Percentiles rank a stretch among this genome's conserved stretches.
Conservation (phyloP, 2,329 filamentous ascomycete species). For the Microdochium bolleyi region DNA sequence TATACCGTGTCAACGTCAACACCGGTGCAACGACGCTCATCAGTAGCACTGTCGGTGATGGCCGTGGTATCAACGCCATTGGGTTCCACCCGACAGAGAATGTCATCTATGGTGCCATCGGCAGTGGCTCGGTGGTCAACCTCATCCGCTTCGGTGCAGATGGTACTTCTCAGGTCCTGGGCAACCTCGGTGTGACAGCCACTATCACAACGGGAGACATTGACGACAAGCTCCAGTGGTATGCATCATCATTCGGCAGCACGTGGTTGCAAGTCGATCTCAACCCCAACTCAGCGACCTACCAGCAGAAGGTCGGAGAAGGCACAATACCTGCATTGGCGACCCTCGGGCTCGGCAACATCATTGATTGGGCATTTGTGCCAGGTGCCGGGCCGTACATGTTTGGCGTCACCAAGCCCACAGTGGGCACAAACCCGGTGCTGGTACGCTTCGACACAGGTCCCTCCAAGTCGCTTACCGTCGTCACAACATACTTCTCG, state of each 20-base stretch:
- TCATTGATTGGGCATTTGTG: not conserved
- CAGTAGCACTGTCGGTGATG: not conserved
- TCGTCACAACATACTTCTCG: not conserved
- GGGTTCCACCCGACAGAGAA: not conserved
- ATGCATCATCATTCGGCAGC: not conserved
- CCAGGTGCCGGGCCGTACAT: not conserved
- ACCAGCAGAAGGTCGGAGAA: not conserved
- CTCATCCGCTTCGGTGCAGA: not conserved
- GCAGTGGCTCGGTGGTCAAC: not conserved
- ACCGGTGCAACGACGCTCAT: not conserved
- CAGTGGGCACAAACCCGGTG: not conserved
- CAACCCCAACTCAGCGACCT: not conserved
- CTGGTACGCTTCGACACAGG: not conserved
- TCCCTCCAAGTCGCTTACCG: not conserved
- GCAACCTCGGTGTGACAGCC: not conserved
- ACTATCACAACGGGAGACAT: not conserved
- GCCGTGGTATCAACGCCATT: not conserved
- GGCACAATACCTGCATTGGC: not conserved
- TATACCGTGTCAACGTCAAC: not conserved
- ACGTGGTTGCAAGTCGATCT: not conserved
- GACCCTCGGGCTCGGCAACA: not conserved
- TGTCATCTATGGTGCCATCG: conserved; percentile 1
- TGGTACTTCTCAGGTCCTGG: not conserved
- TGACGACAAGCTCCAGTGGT: not conserved
- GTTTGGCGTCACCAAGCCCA: not conserved